phyloP scores from a whole-genome alignment of 257 asterid genomes.

The Asclepias syriaca region DNA sequence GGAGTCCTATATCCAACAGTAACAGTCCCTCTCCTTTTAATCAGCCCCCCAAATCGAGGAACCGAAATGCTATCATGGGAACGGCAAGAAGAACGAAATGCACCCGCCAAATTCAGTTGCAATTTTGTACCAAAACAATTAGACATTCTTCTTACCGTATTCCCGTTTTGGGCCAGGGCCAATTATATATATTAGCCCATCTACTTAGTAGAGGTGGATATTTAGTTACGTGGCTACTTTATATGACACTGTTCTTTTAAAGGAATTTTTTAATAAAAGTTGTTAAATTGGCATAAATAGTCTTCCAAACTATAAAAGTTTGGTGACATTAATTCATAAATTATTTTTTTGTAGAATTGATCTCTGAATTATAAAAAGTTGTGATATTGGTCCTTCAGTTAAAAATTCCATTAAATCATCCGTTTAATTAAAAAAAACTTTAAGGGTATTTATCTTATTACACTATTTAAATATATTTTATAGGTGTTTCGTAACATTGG shows the following conservation, averaged over 20 bases:
- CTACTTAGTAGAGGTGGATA: not conserved
- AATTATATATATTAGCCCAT: not conserved
- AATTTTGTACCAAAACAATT: slow-evolving; percentile 35
- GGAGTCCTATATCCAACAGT: slow-evolving; percentile 28
- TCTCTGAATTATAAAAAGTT: too few relatives aligned
- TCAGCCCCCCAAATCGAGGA: slow-evolving; percentile 11
- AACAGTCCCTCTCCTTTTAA: slow-evolving; percentile 14
- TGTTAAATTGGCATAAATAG: too few relatives aligned
- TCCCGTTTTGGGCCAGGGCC: slow-evolving; percentile 5
- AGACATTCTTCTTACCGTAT: slow-evolving; percentile 22
- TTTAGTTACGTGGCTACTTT: slow-evolving; percentile 16
- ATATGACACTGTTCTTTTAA: not conserved
- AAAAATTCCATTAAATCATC: too few relatives aligned
- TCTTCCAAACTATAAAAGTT: too few relatives aligned
- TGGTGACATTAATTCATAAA: too few relatives aligned
- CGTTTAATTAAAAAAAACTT: too few relatives aligned
- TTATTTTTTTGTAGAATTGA: too few relatives aligned
- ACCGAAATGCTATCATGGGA: slow-evolving; percentile 5
- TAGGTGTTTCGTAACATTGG: too few relatives aligned
- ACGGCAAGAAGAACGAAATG: slow-evolving; percentile 17
- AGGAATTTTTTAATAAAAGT: too few relatives aligned
- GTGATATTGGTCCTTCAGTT: too few relatives aligned
- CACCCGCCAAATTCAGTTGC: slow-evolving; percentile 33
- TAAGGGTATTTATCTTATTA: too few relatives aligned
- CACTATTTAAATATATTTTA: too few relatives aligned